phyloP scores from a whole-genome alignment of 2,329 filamentous ascomycete species.

The Cladophialophora yegresii region DNA sequence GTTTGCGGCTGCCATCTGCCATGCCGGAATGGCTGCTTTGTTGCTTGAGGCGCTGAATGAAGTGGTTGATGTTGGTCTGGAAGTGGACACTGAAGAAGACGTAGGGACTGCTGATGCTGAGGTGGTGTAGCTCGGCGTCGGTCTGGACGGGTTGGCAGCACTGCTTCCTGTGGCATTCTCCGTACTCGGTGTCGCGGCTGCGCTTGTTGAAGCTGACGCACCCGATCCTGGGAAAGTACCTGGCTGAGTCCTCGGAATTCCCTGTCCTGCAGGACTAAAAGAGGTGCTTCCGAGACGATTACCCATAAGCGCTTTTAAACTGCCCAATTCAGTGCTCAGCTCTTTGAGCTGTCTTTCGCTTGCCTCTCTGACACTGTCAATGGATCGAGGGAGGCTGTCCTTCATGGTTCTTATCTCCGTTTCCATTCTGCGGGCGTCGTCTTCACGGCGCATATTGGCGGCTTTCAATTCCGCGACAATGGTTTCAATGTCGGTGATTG shows the following conservation, averaged over 20 bases:
- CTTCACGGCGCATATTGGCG: slow-evolving; percentile 76
- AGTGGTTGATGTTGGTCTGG: slow-evolving; percentile 22
- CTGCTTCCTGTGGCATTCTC: slow-evolving; percentile 15
- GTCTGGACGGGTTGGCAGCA: slow-evolving; percentile 10
- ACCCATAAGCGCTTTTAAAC: slow-evolving; percentile 81
- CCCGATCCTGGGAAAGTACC: slow-evolving; percentile 39
- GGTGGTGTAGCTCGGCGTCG: slow-evolving; percentile 26
- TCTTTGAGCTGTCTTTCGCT: slow-evolving; percentile 81
- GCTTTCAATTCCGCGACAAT: slow-evolving; percentile 81
- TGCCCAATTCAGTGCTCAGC: slow-evolving; percentile 83
- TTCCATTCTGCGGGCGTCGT: slow-evolving; percentile 80
- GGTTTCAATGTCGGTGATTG: slow-evolving; percentile 79
- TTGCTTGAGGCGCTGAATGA: slow-evolving; percentile 35
- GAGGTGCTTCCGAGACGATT: slow-evolving; percentile 56
- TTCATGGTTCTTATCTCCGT: slow-evolving; percentile 83
- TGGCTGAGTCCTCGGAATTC: slow-evolving; percentile 39
- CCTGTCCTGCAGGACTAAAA: slow-evolving; percentile 37
- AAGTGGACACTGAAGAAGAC: slow-evolving; percentile 2
- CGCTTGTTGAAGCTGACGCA: slow-evolving; percentile 21
- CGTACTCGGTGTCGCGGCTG: slow-evolving; percentile 10
- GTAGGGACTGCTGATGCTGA: slow-evolving; percentile 25
- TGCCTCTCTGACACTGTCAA: slow-evolving; percentile 82
- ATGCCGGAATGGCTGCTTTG: slow-evolving; percentile 73
- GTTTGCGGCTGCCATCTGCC: slow-evolving; percentile 73
- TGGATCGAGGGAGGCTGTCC: slow-evolving; percentile 81